These are phyloP conservation scores for Malbranchea zuffiana DNA, from an alignment of 2,329 filamentous ascomycete genomes.

Conservation along the genomic window DNA sequence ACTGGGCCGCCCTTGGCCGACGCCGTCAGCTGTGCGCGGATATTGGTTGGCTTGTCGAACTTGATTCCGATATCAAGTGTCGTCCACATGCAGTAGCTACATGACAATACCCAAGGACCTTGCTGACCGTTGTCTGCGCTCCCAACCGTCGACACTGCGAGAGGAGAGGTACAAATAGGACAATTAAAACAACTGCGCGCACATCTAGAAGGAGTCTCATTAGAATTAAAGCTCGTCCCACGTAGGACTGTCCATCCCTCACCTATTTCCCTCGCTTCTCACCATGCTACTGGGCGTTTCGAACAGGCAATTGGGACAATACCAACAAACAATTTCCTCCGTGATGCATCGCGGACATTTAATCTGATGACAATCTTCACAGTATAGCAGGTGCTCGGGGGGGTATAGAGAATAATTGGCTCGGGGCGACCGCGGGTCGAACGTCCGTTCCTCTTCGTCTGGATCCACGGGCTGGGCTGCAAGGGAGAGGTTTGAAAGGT, in stretches of 20 bases:
- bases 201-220: conserved; percentile 50
- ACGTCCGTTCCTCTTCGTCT: conserved; percentile 65
- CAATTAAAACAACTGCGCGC: conserved; percentile 94
- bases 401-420: conserved; percentile 90
- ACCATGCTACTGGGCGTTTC: conserved; percentile 90
- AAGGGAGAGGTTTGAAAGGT: conserved; percentile 14
- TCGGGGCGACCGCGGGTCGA: conserved; percentile 73
- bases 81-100: conserved; percentile 87
- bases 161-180: conserved; percentile 71
- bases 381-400: conserved; percentile 87
- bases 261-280: conserved; percentile 88
- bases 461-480: conserved; percentile 28
- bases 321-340: conserved; percentile 91
- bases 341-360: conserved; percentile 83
- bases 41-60: conserved; percentile 80
- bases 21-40: conserved; percentile 67
- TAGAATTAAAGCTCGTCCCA: neutral
- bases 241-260: conserved; percentile 23
- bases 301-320: conserved; percentile 89
- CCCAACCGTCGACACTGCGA: conserved; percentile 63
- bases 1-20: conserved; percentile 43
- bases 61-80: conserved; percentile 80
- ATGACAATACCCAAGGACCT: conserved; percentile 67
- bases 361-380: conserved; percentile 94
- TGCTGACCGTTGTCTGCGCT: conserved; percentile 35